Conservation (phyloP, 805 yeast species). For the Ogataea haglerorum region DNA sequence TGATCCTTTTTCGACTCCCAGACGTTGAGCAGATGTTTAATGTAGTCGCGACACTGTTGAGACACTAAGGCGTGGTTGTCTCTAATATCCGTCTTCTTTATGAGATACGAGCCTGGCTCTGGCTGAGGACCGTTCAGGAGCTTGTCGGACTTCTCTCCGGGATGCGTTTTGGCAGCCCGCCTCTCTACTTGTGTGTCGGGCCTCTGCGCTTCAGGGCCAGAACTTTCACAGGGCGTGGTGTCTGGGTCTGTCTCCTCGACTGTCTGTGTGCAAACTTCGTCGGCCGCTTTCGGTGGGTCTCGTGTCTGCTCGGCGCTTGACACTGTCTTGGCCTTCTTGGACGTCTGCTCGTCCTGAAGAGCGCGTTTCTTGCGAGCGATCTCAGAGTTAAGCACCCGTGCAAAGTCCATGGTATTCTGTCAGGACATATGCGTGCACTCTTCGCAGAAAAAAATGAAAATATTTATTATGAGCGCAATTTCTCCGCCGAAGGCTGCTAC, state of each 20-base stretch:
- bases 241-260: background rate
- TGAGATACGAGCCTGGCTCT: slow-evolving; percentile 2
- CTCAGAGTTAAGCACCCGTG: slow-evolving; percentile 43
- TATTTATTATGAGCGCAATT: slow-evolving; percentile 11
- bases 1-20: slow-evolving; percentile 34
- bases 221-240: background rate
- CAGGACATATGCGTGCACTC: slow-evolving; percentile 9
- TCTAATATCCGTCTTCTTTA: slow-evolving; percentile 34
- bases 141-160: slow-evolving; percentile 9
- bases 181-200: slow-evolving; percentile 1
- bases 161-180: background rate
- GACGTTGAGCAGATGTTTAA: slow-evolving; percentile 38
- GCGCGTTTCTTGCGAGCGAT: slow-evolving; percentile 40
- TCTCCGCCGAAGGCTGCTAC: slow-evolving; percentile 5
- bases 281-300: background rate
- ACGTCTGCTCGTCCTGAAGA: slow-evolving; percentile 1
- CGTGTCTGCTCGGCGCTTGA: background rate
- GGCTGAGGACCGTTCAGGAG: slow-evolving; percentile 1
- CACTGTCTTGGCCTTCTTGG: slow-evolving; percentile 3
- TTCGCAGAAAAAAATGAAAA: slow-evolving; percentile 1
- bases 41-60: slow-evolving; percentile 44
- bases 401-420: slow-evolving; percentile 42
- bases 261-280: no score
- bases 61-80: slow-evolving; percentile 32
- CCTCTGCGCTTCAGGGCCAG: background rate